phyloP scores from a whole-genome alignment of 2,329 filamentous ascomycete genomes.

The Apiospora rasikravindrae region DNA sequence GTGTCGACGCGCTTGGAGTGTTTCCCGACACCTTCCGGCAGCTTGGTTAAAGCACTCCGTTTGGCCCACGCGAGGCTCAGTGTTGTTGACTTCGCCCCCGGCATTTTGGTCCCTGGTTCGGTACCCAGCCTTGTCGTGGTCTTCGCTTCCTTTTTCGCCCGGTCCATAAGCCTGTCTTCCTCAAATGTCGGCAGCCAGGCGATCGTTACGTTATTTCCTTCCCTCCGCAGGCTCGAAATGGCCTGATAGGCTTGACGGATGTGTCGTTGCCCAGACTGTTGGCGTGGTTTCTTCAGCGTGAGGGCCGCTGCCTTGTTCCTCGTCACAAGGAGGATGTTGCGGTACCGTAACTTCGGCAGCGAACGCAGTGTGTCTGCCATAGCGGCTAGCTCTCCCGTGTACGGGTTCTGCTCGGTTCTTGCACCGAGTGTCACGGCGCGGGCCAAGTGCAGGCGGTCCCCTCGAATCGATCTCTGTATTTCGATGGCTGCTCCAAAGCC shows the following conservation, averaged over 20 bases:
- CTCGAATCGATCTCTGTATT: too few species aligned
- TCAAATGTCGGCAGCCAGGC: slow-evolving; percentile 19
- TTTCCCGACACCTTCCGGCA: slow-evolving; percentile 7
- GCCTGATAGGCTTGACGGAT: slow-evolving; percentile 10
- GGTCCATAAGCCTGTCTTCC: slow-evolving; percentile 6
- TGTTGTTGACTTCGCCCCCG: slow-evolving; percentile 22
- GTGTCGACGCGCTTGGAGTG: neutral
- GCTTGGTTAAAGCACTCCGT: neutral
- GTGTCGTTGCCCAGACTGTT: slow-evolving; percentile 18
- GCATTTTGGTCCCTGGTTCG: neutral
- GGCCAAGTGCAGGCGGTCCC: too few species aligned
- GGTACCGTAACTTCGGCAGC: neutral
- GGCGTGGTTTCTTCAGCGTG: slow-evolving; percentile 16
- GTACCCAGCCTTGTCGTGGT: slow-evolving; percentile 3
- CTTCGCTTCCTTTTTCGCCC: slow-evolving; percentile 15
- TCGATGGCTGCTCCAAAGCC: slow-evolving; percentile 16
- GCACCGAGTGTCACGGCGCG: neutral
- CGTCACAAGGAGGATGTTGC: slow-evolving; percentile 12
- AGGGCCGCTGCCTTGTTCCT: too few species aligned
- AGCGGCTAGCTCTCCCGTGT: slow-evolving; percentile 20
- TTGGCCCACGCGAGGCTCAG: neutral
- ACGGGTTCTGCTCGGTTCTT: slow-evolving; percentile 20
- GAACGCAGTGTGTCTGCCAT: neutral
- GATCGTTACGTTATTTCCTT: slow-evolving; percentile 18
- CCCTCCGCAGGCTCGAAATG: slow-evolving; percentile 10